Evolutionary conservation across 345 rosid species (phyloP), one percentile per base, ranked within the genome.

Genomic region (Rhodomyrtus tomentosa): DNA sequence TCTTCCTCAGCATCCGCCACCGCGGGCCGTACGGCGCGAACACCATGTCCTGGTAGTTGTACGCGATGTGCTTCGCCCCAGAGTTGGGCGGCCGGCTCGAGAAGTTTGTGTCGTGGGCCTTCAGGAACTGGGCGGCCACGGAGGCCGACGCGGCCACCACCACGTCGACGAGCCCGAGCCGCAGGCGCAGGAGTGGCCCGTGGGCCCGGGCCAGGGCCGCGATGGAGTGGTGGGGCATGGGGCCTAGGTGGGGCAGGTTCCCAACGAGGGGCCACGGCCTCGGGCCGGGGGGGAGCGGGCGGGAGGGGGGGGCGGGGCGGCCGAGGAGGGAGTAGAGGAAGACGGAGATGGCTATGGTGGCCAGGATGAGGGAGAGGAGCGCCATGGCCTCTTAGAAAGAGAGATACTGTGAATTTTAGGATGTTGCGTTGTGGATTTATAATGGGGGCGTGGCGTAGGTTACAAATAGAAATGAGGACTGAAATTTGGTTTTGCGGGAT

Each of bases 11-110:
- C 95, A 94, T 20, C 54, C 99, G 90, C 99, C 99, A 96, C 84
- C 98, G 55, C 2, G 95, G 87, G 6, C 99, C 99, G 56, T 96
- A 96, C 1, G 99, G 99, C 2, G 98, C 95, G 84, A 96, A 95
- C 84, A 95, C 99, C 25, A 96, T 91, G 90, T 96, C 99, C 62
- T 96, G 98, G 16, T 95, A 94, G 48, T 96, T 95, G 45, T 96
- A 96, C 1, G 99, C 98, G 11, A 96, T 88, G 81, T 96, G 87
- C 85, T 95, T 95, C 21, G 97, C 99, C 25, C 99, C 99, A 5
- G 98, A 86, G 86, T 91, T 96, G 2, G 98, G 98, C 22, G 99
- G 98, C 29, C 99, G 90, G 92, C 95, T 94, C 9, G 95, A 91
- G 91, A 96, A 96, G 83, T 95, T 96, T 21, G 94, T 88, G 42